Base-by-base conservation (phyloP, 2,329 filamentous ascomycete genomes). In the Cytospora schulzeri region DNA sequence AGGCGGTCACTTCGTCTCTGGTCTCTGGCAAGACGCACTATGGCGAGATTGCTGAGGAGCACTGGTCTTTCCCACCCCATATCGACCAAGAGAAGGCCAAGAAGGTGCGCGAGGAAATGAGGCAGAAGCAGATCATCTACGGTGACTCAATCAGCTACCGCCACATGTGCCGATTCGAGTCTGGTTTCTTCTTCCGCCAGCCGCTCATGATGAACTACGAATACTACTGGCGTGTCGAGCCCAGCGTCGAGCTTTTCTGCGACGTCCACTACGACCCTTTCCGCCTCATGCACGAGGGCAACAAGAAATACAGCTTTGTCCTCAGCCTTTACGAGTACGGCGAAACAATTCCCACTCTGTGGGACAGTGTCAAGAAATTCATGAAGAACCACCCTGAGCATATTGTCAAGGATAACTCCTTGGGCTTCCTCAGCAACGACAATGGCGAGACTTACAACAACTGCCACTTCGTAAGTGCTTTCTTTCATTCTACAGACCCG, bases 121-220 rank as follows among this genome's bases (percentile, higher is more conserved):
- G 87, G 63, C 86, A 92, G 76, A 88, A 89, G 75, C 96, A 97
- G 81, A 96, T 99, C 77, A 99, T 99, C 78, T 99, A 99, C 76
- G 95, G 95, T 67, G 95, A 98, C 78, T 97, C 93, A 14, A 81
- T 96, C 79, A 96, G 92, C 80, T 99, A 99, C 82, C 89, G 95
- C 68, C 96, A 99, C 83, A 99, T 99, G 95, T 99, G 95, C 80
- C 92, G 95, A 69, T 99, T 97, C 76, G 95, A 99, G 79, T 98
- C 94, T 9, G 95, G 95, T 48, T 99, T 99, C 85, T 99, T 99
- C 85, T 99, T 98, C 87, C 92, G 91, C 67, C 95, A 99, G 77
- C 86, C 88, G 33, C 81, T 97, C 70, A 93, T 99, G 91, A 80
- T 91, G 77, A 93, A 98, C 76, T 99, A 96, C 79, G 95, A 99